phyloP scores from a whole-genome alignment of 2,329 filamentous ascomycete species.

The Cytospora piceicola region DNA sequence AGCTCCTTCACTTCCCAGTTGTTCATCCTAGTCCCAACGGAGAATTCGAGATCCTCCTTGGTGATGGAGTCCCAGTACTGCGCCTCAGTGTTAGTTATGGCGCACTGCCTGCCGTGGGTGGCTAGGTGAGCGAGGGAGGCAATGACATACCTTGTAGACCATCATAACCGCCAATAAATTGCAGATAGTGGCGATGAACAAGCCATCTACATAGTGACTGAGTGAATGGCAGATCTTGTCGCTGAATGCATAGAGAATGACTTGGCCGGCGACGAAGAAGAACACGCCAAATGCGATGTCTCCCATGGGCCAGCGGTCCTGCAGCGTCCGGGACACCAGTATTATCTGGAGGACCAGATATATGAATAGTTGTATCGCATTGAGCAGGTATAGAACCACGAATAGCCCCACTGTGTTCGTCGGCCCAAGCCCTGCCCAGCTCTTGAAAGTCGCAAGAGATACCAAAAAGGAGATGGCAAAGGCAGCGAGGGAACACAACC shows the following conservation, averaged over 20 bases:
- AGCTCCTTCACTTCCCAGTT: slow-evolving; percentile 99
- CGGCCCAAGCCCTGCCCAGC: slow-evolving; percentile 83
- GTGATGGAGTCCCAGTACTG: slow-evolving; percentile 99
- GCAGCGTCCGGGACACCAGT: slow-evolving; percentile 84
- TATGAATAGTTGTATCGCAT: slow-evolving; percentile 81
- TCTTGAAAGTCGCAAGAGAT: slow-evolving; percentile 89
- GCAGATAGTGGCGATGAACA: slow-evolving; percentile 93
- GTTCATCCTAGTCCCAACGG: slow-evolving; percentile 90
- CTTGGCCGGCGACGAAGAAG: slow-evolving; percentile 90
- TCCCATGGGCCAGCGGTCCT: slow-evolving; percentile 93
- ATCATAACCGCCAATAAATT: slow-evolving; percentile 98
- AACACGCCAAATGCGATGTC: slow-evolving; percentile 89
- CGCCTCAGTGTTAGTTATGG: slow-evolving; percentile 27
- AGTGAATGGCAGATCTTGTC: slow-evolving; percentile 80
- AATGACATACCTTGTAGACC: slow-evolving; percentile 82
- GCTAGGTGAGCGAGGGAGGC: background rate
- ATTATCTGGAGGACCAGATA: slow-evolving; percentile 89
- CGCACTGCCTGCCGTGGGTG: background rate
- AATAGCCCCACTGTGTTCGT: slow-evolving; percentile 89
- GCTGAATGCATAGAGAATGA: slow-evolving; percentile 90
- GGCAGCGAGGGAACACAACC: slow-evolving; percentile 75
- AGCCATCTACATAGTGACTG: slow-evolving; percentile 89
- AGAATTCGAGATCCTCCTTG: slow-evolving; percentile 97
- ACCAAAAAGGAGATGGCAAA: slow-evolving; percentile 88
- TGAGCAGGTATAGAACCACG: slow-evolving; percentile 88